Evolutionary conservation across 2,329 filamentous ascomycete species (phyloP), one percentile per base, ranked within the genome.

Genomic region (Botryotinia convoluta): DNA sequence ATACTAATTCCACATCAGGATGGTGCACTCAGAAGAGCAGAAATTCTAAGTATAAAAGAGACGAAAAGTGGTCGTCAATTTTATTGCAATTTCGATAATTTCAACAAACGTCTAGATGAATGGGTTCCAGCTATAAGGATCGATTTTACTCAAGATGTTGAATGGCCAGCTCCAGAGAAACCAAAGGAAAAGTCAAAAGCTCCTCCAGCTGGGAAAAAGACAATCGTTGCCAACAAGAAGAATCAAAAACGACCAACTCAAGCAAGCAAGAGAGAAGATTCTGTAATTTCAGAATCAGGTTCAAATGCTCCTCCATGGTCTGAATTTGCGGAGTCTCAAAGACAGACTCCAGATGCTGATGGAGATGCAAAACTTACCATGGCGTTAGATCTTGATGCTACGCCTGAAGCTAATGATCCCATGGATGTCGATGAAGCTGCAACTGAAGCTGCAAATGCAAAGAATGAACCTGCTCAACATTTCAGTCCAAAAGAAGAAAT

Each of bases 41-140:
- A 99, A 82, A 97, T 99, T 76, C 85, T 99, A n/a, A 96, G 94
- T 74, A 97, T 98, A 78, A 92, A 93, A 80, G 93, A 95, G 74
- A 92, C 93, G 35, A 97, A 97, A 83, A 95, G 93, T 79, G 91
- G 92, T 26, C 92, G 93, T 57, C 79, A 80, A 61, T 80, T 79
- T 64, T 80, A 80, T 67, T 80, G 78, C 72, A 80, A 80, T 73
- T 80, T 80, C 62, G 78, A 79, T 57, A 80, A 80, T 63, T 80
- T 79, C 74, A 80, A 80, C 57, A 80, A 80, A 73, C 79, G 79
- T 76, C 70, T 80, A 29, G 79, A 80, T 74, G 96, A 99, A 86
- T 99, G 96, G 96, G 91, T 99, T 16, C 87, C 92, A 2, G 88
- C 92, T 44, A 87, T 89, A 51, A 89, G 96, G 51, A 93, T 99